These are phyloP conservation scores for Blastobotrys terrestris DNA, from an alignment of 805 yeast genomes.

Conservation along the genomic window DNA sequence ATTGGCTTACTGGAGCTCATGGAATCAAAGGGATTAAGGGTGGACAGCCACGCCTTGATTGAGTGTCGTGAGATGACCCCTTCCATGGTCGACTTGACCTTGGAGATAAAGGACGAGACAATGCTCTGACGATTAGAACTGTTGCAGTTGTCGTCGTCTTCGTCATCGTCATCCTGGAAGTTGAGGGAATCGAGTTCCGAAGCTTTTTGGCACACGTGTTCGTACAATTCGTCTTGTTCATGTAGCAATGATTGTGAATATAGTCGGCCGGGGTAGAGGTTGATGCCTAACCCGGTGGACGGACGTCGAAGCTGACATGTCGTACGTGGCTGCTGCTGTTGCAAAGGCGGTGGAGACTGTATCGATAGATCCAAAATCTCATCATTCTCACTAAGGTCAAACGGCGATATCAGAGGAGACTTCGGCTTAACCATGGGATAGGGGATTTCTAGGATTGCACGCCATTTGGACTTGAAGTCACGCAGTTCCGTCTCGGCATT, in stretches of 20 bases:
- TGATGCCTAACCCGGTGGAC: not conserved
- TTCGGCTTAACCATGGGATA: not conserved
- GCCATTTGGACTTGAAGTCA: conserved; percentile 20
- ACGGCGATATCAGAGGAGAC: not conserved
- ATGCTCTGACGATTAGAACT: not conserved
- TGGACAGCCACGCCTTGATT: not conserved
- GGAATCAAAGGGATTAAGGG: not conserved
- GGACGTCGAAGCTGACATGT: not conserved
- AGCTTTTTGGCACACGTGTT: not conserved
- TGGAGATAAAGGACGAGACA: not conserved
- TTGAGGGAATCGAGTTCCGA: not conserved
- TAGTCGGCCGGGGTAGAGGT: not conserved
- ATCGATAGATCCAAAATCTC: not conserved
- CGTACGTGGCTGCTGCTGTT: not conserved
- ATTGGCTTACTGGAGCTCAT: not conserved
- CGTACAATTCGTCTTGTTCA: not conserved
- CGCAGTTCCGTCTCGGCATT: conserved; percentile 26
- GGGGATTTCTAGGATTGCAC: conserved; percentile 12
- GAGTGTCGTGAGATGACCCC: not conserved
- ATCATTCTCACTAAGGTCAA: not conserved
- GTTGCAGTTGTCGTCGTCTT: not conserved
- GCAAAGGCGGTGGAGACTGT: not conserved
- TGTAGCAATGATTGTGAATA: not conserved
- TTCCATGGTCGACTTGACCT: not conserved
- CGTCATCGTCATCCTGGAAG: not conserved